Percentiles rank a stretch among this genome's conserved stretches.
Conservation (phyloP, 2,329 filamentous ascomycete species). For the Penicillium sp. region DNA sequence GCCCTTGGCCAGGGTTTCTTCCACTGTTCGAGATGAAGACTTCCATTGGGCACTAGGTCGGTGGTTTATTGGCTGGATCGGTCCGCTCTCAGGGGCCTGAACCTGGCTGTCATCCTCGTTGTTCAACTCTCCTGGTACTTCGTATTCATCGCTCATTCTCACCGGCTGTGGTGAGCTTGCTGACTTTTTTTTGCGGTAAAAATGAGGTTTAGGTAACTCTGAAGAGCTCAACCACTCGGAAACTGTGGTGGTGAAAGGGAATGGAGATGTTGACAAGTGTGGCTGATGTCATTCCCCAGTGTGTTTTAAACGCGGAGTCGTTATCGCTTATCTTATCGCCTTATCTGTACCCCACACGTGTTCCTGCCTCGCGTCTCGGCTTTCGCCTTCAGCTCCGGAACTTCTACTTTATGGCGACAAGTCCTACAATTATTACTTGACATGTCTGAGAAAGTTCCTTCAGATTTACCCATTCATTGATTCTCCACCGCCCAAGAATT, state of each 20-base stretch:
- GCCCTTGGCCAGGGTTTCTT: constrained; percentile 61
- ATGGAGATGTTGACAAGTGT: neutral
- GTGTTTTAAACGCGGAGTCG: neutral
- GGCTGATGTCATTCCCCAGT: constrained; percentile 2
- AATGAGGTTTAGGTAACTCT: neutral
- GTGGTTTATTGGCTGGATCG: constrained; percentile 7
- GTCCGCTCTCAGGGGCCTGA: constrained; percentile 6
- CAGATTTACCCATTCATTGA: constrained; percentile 28
- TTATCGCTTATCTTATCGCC: constrained; percentile 1
- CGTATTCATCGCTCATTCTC: constrained; percentile 15
- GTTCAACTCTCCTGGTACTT: constrained; percentile 8
- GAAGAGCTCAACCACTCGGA: neutral
- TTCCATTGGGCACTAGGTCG: constrained; percentile 21
- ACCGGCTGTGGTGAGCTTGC: neutral
- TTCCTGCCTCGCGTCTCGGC: neutral
- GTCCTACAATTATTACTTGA: neutral
- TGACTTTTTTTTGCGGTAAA: neutral
- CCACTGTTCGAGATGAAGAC: constrained; percentile 14
- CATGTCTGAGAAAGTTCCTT: constrained; percentile 5
- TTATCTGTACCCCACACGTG: neutral
- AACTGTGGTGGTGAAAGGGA: neutral
- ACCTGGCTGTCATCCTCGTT: constrained; percentile 6
- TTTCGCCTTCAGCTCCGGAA: neutral
- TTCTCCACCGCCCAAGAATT: constrained; percentile 31
- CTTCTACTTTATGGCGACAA: neutral